Evolutionary conservation across 2,329 filamentous ascomycete genomes (phyloP), one percentile per base, ranked within the genome.

Genomic region (Colletotrichum spinosum): DNA sequence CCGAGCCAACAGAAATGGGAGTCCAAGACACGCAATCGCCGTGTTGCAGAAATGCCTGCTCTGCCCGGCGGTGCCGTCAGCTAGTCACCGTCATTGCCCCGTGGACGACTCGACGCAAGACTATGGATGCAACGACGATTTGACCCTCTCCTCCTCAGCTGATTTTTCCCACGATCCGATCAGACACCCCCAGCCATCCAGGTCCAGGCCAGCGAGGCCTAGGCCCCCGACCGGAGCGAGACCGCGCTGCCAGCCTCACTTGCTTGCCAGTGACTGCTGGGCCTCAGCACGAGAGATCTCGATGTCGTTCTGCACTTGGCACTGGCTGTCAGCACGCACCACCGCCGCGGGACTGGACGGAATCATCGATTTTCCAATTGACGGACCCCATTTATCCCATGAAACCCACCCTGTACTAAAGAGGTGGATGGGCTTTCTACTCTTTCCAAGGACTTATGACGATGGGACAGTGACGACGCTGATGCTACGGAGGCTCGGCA

Each of bases 261-360:
- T 15, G 52, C 15, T n/a, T 52, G 25, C 38, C 37, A 46, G 41
- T 13, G 37, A 49, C 7, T 38, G 6, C 33, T 53, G 62, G 52
- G 58, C 33, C 33, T 41, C 8, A 34, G 8, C 37, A 51, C 38
- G 13, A 35, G 46, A 55, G 35, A 65, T 65, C 58, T 65, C 58
- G 62, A 65, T 62, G 48, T 8, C 34, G 15, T 51, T 41, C 52
- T 41, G 33, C 59, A 45, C 45, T n/a, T 44, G 12, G 52, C 55
- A 58, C 33, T 50, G 15, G 57, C 34, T 65, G 51, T 37, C 57
- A 61, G 45, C 49, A 49, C 39, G 38, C 50, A 51, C 39, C 44
- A 42, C 41, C 11, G 9, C 17, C n/a, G 56, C 61, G 49, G 25
- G 13, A 51, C 6, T 13, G 33, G 13, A 42, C 38, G 35, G 35